These are phyloP conservation scores for Toxicodendron radicans DNA, from an alignment of 345 rosid genomes.

Conservation along the genomic window DNA sequence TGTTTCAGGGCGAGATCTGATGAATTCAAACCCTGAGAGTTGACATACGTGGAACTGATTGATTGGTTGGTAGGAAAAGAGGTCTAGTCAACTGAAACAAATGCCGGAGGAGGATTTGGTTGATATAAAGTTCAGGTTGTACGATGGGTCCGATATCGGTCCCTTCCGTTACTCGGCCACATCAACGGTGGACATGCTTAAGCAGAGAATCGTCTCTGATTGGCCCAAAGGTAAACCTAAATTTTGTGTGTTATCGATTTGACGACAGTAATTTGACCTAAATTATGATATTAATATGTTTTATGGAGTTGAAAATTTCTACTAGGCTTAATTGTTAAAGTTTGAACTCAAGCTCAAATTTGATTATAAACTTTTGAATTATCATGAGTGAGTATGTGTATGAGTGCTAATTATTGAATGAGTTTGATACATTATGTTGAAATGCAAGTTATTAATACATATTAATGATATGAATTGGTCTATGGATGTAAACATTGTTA, in stretches of 20 bases:
- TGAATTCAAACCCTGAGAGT: conserved; percentile 16
- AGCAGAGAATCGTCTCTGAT: conserved; percentile 88
- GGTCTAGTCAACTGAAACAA: conserved; percentile 33
- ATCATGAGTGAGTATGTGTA: not conserved
- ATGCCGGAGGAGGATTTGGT: conserved; percentile 87
- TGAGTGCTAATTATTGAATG: no score
- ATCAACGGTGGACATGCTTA: conserved; percentile 82
- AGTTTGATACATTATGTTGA: not conserved
- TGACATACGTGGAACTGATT: conserved; percentile 20
- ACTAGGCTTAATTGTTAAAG: not conserved
- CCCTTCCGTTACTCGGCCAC: conserved; percentile 81
- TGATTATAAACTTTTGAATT: not conserved
- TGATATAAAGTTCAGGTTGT: conserved; percentile 85
- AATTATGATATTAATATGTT: not conserved
- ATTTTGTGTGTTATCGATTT: not conserved
- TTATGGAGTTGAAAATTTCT: not conserved
- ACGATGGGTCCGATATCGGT: conserved; percentile 93
- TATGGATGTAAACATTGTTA: not conserved
- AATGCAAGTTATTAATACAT: not conserved
- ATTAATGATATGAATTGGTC: not conserved
- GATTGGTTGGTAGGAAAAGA: conserved; percentile 19
- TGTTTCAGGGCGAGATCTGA: conserved; percentile 27
- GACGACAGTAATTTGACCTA: not conserved
- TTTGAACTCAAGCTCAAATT: not conserved
- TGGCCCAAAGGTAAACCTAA: conserved; percentile 77